Percentiles rank a stretch among this genome's conserved stretches.
Conservation (phyloP, 2,329 filamentous ascomycete genomes). For the Calonectria henricotiae region DNA sequence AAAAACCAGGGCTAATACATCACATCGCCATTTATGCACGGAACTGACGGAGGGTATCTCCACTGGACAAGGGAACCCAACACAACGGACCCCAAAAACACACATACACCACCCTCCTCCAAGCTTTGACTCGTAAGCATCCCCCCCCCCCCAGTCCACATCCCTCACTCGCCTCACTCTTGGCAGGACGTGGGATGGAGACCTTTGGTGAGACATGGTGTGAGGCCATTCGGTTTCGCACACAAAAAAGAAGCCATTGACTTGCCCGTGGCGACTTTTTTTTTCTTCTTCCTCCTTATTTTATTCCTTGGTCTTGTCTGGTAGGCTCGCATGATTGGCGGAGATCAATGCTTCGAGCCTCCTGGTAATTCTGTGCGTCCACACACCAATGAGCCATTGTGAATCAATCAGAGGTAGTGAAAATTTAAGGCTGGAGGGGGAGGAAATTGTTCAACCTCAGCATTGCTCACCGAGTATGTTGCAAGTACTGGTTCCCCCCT, state of each 20-base stretch:
- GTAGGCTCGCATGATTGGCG: neutral
- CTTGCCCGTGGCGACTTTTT: neutral
- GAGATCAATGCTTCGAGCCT: neutral
- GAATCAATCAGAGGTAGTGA: neutral
- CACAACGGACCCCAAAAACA: neutral
- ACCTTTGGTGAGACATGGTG: slow-evolving; percentile 2
- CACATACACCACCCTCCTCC: neutral
- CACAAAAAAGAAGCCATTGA: neutral
- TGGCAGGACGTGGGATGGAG: neutral
- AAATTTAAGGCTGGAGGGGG: neutral
- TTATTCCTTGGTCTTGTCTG: neutral
- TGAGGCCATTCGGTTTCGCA: neutral
- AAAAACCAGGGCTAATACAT: neutral
- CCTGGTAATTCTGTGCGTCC: neutral
- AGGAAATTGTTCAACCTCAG: neutral
- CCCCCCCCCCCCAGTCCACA: neutral
- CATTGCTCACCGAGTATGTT: slow-evolving; percentile 11
- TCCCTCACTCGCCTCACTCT: slow-evolving; percentile 17
- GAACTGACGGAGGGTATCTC: neutral
- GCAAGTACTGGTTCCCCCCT: neutral
- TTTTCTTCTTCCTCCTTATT: neutral
- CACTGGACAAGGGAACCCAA: slow-evolving; percentile 18
- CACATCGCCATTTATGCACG: neutral
- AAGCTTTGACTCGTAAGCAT: neutral
- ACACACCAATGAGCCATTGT: neutral